phyloP scores from a whole-genome alignment of 192 early-diverging fungal species.

The Ambispora gerdemannii region DNA sequence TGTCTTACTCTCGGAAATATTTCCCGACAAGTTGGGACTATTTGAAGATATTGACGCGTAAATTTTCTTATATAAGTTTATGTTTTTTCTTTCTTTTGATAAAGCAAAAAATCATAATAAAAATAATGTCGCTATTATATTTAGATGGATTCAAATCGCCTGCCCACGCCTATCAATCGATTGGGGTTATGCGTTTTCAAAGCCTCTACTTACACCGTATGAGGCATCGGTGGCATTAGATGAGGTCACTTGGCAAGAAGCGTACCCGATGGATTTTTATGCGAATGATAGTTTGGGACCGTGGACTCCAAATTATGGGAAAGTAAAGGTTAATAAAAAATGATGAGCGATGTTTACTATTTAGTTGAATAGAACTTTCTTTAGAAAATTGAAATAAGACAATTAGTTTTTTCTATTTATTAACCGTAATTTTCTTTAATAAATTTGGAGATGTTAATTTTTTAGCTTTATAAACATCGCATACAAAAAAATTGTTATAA shows the following conservation, averaged over 20 bases:
- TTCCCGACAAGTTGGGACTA: constrained; percentile 86
- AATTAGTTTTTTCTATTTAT: too few relatives aligned
- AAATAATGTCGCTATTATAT: constrained; percentile 9
- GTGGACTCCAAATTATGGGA: constrained; percentile 90
- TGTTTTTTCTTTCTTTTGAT: constrained; percentile 17
- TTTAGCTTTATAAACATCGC: too few relatives aligned
- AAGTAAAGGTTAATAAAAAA: constrained; percentile 5
- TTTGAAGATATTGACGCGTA: constrained; percentile 81
- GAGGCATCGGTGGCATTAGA: constrained; percentile 89
- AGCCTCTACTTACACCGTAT: constrained; percentile 90
- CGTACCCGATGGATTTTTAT: constrained; percentile 99
- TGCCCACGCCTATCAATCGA: constrained; percentile 97
- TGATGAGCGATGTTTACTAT: too few relatives aligned
- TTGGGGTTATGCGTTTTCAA: constrained; percentile 95
- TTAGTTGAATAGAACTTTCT: too few relatives aligned
- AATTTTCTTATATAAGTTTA: too few relatives aligned
- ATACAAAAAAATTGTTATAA: too few relatives aligned
- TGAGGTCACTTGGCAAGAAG: constrained; percentile 71
- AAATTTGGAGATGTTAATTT: too few relatives aligned
- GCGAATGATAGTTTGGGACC: constrained; percentile 83
- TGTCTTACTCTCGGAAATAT: constrained; percentile 92
- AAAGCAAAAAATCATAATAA: background rate
- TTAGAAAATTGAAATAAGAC: too few relatives aligned
- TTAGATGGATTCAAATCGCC: constrained; percentile 90
- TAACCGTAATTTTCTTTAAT: too few relatives aligned